Evolutionary conservation across 2,329 filamentous ascomycete genomes (phyloP), one percentile per base, ranked within the genome.

Genomic region (Colletotrichum magnum): DNA sequence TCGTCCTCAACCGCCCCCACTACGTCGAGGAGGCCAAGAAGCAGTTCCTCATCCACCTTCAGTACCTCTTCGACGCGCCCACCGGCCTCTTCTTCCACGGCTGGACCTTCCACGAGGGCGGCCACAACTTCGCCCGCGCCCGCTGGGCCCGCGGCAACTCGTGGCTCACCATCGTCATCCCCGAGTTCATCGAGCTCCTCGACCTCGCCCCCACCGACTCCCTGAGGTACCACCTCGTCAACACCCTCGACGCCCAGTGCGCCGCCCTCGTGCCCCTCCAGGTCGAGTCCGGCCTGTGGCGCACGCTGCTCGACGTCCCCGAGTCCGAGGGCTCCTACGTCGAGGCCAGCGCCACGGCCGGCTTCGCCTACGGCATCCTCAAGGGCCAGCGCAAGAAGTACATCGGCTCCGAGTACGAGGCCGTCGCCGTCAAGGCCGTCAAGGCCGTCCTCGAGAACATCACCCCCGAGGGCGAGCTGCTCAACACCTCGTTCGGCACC

Each of bases 101-200:
- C 32, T 95, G 93, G 93, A 91, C 91, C 10, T 95, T 94, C 73
- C 86, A 91, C 57, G 87, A 90, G 1, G 87, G 87, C 9, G 91
- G 89, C 0, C 87, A 90, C 77, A 88, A 90, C 77, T 90, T 90
- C 73, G 88, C 88, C 0, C 77, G 82, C 57, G 88, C 88, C 0
- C 77, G 85, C 9, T 90, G 88, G 88, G 88, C 86, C 1, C 79
- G 88, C 28, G 88, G 88, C 18, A 93, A 93, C 76, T 87, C 85
- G 70, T 95, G 93, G 93, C 77, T 95, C 54, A 95, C 93, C 0
- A 95, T 95, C 69, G 93, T 89, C n/a, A 93, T 95, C 61, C 93
- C 93, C 0, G 93, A 95, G 75, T 92, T 95, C 73, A 85, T 95
- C 64, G 93, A 95, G 77, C 78, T 95, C 58, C 81, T 95, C 47